phyloP scores from a whole-genome alignment of 2,329 filamentous ascomycete species.

The Furcasterigmium furcatum region DNA sequence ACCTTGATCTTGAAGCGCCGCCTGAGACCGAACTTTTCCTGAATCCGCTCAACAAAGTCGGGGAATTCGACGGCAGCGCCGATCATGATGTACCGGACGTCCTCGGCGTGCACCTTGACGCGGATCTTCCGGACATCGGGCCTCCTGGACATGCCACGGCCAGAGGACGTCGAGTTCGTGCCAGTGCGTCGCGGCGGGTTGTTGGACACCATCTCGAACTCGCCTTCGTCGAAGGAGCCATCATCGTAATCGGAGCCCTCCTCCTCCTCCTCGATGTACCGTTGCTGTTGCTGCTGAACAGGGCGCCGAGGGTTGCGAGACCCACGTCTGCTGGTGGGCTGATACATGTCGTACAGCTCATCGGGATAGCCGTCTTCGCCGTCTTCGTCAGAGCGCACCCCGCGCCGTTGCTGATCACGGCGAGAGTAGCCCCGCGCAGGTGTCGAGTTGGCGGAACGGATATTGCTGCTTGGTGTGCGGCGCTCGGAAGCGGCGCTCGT shows the following conservation, averaged over 20 bases:
- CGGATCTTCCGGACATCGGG: constrained; percentile 75
- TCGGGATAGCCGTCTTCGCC: constrained; percentile 64
- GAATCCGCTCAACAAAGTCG: constrained; percentile 75
- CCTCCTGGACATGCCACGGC: constrained; percentile 53
- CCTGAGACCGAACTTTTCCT: constrained; percentile 80
- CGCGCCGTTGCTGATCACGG: constrained; percentile 11
- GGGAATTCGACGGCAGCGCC: constrained; percentile 67
- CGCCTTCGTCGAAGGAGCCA: constrained; percentile 67
- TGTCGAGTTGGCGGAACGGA: constrained; percentile 24
- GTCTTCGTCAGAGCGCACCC: constrained; percentile 32
- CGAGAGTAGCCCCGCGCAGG: constrained; percentile 30
- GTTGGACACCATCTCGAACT: constrained; percentile 74
- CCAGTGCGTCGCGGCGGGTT: constrained; percentile 37
- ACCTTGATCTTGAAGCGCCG: constrained; percentile 86
- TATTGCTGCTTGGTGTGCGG: constrained; percentile 27
- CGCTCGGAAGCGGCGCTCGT: constrained; percentile 40
- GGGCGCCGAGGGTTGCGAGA: constrained; percentile 28
- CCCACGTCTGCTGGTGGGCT: constrained; percentile 22
- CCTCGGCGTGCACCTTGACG: constrained; percentile 88
- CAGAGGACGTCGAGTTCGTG: constrained; percentile 41
- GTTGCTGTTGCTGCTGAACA: constrained; percentile 50
- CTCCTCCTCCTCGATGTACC: constrained; percentile 78
- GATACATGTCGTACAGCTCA: constrained; percentile 66
- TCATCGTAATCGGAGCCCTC: constrained; percentile 72
- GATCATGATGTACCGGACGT: constrained; percentile 92